Conservation (phyloP, 306 rosid species). For the Pachyrhizus erosus region DNA sequence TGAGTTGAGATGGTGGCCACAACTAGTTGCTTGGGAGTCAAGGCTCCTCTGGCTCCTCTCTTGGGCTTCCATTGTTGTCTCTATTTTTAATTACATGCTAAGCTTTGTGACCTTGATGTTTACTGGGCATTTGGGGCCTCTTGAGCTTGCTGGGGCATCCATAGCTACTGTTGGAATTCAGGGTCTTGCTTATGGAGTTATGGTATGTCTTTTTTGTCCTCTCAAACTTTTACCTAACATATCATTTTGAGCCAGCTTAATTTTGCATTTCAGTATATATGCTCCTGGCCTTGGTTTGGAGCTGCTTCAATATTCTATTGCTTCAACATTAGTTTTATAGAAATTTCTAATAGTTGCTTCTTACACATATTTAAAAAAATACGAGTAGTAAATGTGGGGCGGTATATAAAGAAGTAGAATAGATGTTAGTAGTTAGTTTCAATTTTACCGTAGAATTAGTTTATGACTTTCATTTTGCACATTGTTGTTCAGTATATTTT, state of each 20-base stretch:
- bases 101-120: slow-evolving; percentile 54
- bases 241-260: too few species aligned
- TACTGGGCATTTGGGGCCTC: slow-evolving; percentile 62
- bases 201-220: slow-evolving; percentile 46
- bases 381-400: too few species aligned
- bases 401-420: too few species aligned
- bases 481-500: too few species aligned
- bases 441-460: too few species aligned
- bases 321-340: too few species aligned
- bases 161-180: slow-evolving; percentile 73
- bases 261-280: too few species aligned
- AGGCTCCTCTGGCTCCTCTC: slow-evolving; percentile 44
- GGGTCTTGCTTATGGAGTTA: slow-evolving; percentile 73
- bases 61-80: slow-evolving; percentile 34
- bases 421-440: too few species aligned
- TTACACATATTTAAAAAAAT: too few species aligned
- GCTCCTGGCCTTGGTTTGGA: too few species aligned
- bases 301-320: too few species aligned
- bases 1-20: slow-evolving; percentile 53
- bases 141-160: slow-evolving; percentile 72
- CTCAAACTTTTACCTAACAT: background rate
- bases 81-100: slow-evolving; percentile 44
- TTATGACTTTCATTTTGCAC: background rate
- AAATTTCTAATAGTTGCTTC: too few species aligned
- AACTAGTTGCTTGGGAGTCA: slow-evolving; percentile 69